phyloP scores from a whole-genome alignment of 75 land plant species.

The Selaginella tamariscina region DNA sequence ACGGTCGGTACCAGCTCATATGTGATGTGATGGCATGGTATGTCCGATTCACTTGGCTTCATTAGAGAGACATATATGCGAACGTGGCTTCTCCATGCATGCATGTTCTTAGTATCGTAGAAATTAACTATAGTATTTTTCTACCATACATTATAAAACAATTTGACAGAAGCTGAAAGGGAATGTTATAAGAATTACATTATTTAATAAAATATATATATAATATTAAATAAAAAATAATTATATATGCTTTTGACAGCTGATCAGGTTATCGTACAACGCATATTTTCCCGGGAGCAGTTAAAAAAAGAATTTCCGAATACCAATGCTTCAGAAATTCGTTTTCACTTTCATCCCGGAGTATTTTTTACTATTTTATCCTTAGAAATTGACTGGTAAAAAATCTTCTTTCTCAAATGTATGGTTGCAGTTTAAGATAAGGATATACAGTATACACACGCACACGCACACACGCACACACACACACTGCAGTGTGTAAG shows the following conservation, averaged over 20 bases:
- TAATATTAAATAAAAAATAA: neutral
- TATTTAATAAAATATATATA: neutral
- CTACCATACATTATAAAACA: neutral
- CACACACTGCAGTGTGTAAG: too few relatives aligned
- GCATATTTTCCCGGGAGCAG: constrained; percentile 1
- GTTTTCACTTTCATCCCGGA: too few relatives aligned
- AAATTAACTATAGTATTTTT: neutral
- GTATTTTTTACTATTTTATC: too few relatives aligned
- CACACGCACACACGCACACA: too few relatives aligned
- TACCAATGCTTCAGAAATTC: too few relatives aligned
- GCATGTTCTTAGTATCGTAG: neutral
- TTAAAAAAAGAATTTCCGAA: neutral
- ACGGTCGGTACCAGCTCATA: neutral
- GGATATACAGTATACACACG: too few relatives aligned
- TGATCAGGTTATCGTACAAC: neutral
- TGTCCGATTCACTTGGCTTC: neutral
- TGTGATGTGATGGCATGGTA: neutral
- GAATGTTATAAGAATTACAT: neutral
- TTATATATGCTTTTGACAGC: neutral
- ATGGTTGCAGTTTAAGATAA: too few relatives aligned
- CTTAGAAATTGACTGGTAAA: too few relatives aligned
- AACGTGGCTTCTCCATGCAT: neutral
- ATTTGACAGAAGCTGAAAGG: neutral
- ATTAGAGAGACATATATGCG: neutral
- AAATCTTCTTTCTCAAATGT: too few relatives aligned